These are phyloP conservation scores for Kitagawia praeruptora DNA, from an alignment of 129 eudicot species.

Conservation along the genomic window DNA sequence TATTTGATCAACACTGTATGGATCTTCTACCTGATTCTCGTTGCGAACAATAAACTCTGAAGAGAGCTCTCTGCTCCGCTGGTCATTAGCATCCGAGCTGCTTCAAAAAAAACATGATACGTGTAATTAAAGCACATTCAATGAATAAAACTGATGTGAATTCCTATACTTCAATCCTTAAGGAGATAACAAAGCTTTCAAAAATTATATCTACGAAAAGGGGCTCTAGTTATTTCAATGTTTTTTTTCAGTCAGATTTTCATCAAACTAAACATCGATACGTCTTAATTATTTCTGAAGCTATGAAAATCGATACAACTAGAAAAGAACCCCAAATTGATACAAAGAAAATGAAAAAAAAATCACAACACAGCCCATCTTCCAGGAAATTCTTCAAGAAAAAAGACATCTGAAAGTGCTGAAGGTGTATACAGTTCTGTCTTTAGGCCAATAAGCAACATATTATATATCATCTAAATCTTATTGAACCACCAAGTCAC, in stretches of 20 bases:
- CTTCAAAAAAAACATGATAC: constrained; percentile 5
- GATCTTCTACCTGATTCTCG: constrained; percentile 39
- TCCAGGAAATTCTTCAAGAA: not conserved
- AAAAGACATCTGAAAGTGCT: not conserved
- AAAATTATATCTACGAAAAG: not conserved
- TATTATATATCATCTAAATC: not conserved
- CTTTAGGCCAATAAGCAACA: not conserved
- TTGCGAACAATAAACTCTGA: constrained; percentile 54
- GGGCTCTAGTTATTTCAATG: not conserved
- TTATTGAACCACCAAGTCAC: not conserved
- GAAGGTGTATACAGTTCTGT: not conserved
- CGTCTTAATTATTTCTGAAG: not conserved
- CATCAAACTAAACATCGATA: not conserved
- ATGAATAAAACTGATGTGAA: not conserved
- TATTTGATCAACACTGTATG: not conserved
- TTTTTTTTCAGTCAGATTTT: not conserved
- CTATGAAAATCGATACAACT: not conserved
- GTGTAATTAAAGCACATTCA: not conserved
- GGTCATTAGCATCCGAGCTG: constrained; percentile 49
- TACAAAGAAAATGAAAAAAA: not conserved
- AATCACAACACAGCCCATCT: not conserved
- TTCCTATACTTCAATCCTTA: not conserved
- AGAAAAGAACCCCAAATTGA: not conserved
- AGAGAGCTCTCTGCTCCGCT: constrained; percentile 46
- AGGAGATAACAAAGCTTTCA: not conserved